Evolutionary conservation across 2,329 filamentous ascomycete genomes (phyloP).

Genomic region (Paracorniculantispora psalliotae): DNA sequence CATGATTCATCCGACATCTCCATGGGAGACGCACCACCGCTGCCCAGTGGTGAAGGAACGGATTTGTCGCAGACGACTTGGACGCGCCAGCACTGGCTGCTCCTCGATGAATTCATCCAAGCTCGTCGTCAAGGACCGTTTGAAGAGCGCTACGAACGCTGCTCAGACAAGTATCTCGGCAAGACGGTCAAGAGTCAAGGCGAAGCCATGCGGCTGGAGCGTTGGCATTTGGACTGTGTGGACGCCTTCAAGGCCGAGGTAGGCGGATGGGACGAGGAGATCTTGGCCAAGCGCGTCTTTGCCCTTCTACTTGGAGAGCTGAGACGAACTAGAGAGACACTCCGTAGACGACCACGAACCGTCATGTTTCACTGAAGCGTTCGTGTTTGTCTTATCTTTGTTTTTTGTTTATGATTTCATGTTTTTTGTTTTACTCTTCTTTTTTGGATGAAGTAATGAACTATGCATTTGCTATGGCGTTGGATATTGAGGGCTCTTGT

Average conservation of each 20-base stretch:
- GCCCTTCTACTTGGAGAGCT: slow-evolving; percentile 47
- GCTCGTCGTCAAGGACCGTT: slow-evolving; percentile 40
- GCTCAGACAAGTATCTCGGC: slow-evolving; percentile 38
- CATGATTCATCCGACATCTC: slow-evolving; percentile 22
- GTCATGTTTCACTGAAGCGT: slow-evolving; percentile 29
- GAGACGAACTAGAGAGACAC: slow-evolving; percentile 21
- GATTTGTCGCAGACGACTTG: slow-evolving; percentile 39
- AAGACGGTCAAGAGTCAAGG: slow-evolving; percentile 44
- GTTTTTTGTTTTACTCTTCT: neutral
- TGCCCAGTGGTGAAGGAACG: slow-evolving; percentile 11
- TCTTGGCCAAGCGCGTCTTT: slow-evolving; percentile 49
- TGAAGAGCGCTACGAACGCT: slow-evolving; percentile 23
- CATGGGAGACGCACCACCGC: slow-evolving; percentile 25
- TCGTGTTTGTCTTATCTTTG: neutral
- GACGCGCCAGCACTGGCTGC: slow-evolving; percentile 49
- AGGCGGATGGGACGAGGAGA: slow-evolving; percentile 45
- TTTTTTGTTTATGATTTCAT: neutral
- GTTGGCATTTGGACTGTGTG: slow-evolving; percentile 55
- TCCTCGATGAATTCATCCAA: slow-evolving; percentile 47
- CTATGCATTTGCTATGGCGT: slow-evolving; percentile 4
- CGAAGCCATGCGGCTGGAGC: slow-evolving; percentile 43
- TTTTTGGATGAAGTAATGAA: neutral
- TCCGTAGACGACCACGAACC: slow-evolving; percentile 15
- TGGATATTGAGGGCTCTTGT: neutral
- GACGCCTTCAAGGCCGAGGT: slow-evolving; percentile 47